phyloP scores from a whole-genome alignment of 768 basidiomycete species.

The Multifurca ochricompacta region DNA sequence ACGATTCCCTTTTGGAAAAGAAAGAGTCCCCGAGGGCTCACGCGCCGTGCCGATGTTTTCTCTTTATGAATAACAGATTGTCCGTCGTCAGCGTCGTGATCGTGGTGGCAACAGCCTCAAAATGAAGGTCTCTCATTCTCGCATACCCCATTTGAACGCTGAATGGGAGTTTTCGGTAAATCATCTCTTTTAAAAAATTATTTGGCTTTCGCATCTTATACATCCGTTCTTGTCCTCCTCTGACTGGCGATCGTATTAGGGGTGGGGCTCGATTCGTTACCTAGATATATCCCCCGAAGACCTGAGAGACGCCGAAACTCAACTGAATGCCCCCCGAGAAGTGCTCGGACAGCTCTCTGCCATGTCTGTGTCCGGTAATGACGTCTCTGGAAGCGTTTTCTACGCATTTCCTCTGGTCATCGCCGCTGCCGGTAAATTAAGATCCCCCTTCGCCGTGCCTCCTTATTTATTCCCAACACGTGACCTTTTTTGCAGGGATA shows the following conservation, averaged over 20 bases:
- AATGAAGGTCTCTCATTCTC: conserved; percentile 12
- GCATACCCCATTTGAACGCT: conserved; percentile 7
- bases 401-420: conserved; percentile 19
- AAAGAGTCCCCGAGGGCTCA: background rate
- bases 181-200: no score
- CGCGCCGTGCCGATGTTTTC: background rate
- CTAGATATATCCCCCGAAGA: conserved; percentile 14
- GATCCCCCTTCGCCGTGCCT: no score
- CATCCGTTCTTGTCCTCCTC: no score
- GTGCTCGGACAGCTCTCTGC: conserved; percentile 16
- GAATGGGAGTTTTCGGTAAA: conserved; percentile 20
- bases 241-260: no score
- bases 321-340: background rate
- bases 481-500: conserved; percentile 6
- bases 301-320: conserved; percentile 6
- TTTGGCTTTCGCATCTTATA: no score
- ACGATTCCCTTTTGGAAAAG: background rate
- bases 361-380: conserved; percentile 19
- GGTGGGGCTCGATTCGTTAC: conserved; percentile 21
- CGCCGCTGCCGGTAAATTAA: conserved; percentile 11
- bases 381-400: conserved; percentile 18
- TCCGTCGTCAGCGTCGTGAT: conserved; percentile 17
- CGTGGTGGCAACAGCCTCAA: conserved; percentile 17
- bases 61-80: conserved; percentile 4
- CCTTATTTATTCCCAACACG: background rate